Conservation (phyloP, 2,329 filamentous ascomycete genomes). For the Metarhizium album region DNA sequence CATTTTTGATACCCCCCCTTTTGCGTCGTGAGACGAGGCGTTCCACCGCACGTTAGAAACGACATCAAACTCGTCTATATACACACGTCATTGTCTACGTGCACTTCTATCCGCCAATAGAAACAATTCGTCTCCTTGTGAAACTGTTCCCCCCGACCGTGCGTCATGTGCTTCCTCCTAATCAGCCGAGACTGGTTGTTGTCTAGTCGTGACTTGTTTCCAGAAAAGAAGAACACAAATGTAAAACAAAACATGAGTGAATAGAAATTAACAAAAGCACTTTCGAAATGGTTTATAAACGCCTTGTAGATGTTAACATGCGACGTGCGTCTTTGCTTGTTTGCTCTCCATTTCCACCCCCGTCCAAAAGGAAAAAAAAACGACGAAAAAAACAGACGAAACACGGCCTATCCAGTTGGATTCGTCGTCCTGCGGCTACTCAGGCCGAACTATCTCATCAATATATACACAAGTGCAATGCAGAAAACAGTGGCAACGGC, state of each 20-base stretch:
- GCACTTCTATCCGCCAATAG: not conserved
- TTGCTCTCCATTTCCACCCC: not conserved
- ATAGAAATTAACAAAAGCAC: not conserved
- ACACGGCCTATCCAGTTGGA: conserved; percentile 15
- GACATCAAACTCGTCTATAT: not conserved
- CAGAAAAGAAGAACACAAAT: not conserved
- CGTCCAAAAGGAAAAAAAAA: too few species aligned
- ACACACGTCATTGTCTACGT: conserved; percentile 2
- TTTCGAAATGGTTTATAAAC: conserved; percentile 12
- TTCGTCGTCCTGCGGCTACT: not conserved
- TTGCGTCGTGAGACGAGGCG: too few species aligned
- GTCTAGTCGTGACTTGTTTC: not conserved
- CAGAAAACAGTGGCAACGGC: conserved; percentile 24
- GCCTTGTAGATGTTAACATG: conserved; percentile 16
- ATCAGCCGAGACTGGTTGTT: not conserved
- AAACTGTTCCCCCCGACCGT: too few species aligned
- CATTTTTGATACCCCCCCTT: too few species aligned
- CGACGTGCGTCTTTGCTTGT: not conserved
- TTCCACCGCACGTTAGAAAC: too few species aligned
- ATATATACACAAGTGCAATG: conserved; percentile 30
- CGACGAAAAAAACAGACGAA: too few species aligned
- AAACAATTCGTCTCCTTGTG: not conserved
- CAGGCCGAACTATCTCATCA: conserved; percentile 19
- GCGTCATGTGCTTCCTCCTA: not conserved
- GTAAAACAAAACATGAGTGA: not conserved